A percentile compares a stretch with the other conserved stretches of the same genome.
These are phyloP conservation scores for Thermochaetoides thermophila DNA, from an alignment of 495 filamentous ascomycete species.

Conservation along the genomic window DNA sequence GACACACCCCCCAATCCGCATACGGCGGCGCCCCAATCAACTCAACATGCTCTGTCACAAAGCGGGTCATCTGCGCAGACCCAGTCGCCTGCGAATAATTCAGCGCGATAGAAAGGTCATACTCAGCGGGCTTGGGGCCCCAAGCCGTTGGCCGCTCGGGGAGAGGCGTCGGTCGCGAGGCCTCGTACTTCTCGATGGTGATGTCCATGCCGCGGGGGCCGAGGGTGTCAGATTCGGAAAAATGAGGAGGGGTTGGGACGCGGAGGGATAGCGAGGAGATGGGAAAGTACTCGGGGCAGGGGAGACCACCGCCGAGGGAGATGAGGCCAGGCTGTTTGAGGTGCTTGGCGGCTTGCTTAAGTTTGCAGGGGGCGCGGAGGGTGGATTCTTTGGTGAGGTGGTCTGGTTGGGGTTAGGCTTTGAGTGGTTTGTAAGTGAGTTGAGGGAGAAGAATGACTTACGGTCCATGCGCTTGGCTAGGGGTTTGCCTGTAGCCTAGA, in stretches of 20 bases:
- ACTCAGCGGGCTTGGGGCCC: too few relatives aligned
- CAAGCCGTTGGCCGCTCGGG: too few relatives aligned
- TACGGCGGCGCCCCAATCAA: constrained; percentile 58
- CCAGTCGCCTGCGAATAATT: constrained; percentile 86
- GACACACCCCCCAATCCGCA: constrained; percentile 62
- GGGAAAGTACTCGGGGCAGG: constrained; percentile 80
- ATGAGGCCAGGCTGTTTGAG: constrained; percentile 63
- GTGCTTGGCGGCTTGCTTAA: constrained; percentile 62
- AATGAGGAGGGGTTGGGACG: constrained; percentile 35
- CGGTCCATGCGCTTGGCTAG: constrained; percentile 75
- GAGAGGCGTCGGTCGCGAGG: constrained; percentile 21
- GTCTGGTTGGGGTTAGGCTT: constrained; percentile 18
- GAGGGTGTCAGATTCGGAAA: constrained; percentile 49
- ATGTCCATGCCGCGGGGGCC: constrained; percentile 39
- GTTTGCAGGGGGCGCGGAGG: constrained; percentile 41
- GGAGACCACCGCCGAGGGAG: constrained; percentile 83
- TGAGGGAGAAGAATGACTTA: constrained; percentile 25
- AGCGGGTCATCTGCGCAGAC: constrained; percentile 73
- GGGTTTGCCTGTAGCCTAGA: constrained; percentile 47
- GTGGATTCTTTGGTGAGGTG: constrained; percentile 42
- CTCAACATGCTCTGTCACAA: constrained; percentile 86
- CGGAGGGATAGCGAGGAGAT: constrained; percentile 25
- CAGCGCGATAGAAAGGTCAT: constrained; percentile 64
- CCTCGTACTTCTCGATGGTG: constrained; percentile 68
- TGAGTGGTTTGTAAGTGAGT: constrained; percentile 4